Base-by-base conservation (phyloP, 108 stramenopile genomes). In the Fragilaria radians region DNA sequence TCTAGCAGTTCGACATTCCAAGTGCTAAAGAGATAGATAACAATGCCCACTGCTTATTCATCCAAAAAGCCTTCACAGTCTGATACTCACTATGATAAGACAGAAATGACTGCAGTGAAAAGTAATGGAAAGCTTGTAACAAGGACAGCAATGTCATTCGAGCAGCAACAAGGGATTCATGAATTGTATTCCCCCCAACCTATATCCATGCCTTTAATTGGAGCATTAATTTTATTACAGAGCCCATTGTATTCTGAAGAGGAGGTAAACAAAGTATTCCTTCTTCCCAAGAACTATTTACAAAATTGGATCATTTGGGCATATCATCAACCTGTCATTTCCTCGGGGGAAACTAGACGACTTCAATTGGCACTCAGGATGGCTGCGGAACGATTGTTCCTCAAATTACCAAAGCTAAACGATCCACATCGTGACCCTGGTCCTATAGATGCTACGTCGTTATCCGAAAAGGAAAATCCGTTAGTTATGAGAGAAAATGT, bases 221-320 rank as follows among this genome's bases (percentile, higher is more conserved):
- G 72, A 1, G 66, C 75, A 17, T 52, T 83, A 28, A 52, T 73
- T 21, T 57, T 79, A 5, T 52, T 83, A 17, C 68, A 69, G 27
- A 48, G 28, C 14, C 78, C 75, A 0, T 48, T 74, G 21, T 46
- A 61, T 28, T 55, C 70, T 18, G 47, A 51, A n/a, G 27, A 56
- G 2, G 33, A 57, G 19, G 34, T 52, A 24, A 57, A 79, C 26
- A 57, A 67, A 46, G 72, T 83, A 11, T 86, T 71, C 57, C 65
- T 89, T 4, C 51, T 89, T 51, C 64, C 82, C 3, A 50, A 62
- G 23, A 54, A 56, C 22, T 89, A 83, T 31, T 47, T 89, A 18
- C 77, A 81, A 54, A 71, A 82, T 56, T 89, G 88, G 88, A 56
- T 80, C 42, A 46, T 61, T 48, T 89, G 88, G 84, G 84, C 88